Conservation (phyloP, 1,284 basidiomycete species). For the Agaricales sp. region DNA sequence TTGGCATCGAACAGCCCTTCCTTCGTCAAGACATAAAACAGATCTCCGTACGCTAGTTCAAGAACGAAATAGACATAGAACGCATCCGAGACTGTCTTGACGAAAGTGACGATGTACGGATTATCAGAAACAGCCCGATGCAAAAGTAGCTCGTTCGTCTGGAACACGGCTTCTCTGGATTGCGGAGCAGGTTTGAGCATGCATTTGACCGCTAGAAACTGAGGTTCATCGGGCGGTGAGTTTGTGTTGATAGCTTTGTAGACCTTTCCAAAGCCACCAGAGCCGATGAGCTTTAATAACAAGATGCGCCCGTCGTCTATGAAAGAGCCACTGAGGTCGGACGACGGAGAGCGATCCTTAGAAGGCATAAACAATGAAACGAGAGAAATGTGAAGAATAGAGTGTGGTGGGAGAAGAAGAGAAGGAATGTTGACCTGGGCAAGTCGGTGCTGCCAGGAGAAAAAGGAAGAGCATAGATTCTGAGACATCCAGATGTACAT, state of each 20-base stretch:
- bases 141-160: conserved; percentile 49
- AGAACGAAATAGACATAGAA: conserved; percentile 45
- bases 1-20: conserved; percentile 26
- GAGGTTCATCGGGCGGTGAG: conserved; percentile 23
- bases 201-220: conserved; percentile 68
- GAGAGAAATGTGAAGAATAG: conserved; percentile 13
- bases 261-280: conserved; percentile 76
- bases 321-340: conserved; percentile 32
- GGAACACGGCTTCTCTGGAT: conserved; percentile 38
- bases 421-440: conserved; percentile 3
- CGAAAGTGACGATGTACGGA: conserved; percentile 54
- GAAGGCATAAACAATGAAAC: conserved; percentile 27
- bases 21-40: conserved; percentile 40
- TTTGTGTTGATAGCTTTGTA: conserved; percentile 55
- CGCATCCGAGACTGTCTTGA: conserved; percentile 44
- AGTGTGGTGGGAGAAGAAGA: conserved; percentile 9
- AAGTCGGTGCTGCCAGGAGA: conserved; percentile 13
- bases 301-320: conserved; percentile 49
- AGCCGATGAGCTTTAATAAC: conserved; percentile 58
- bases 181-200: conserved; percentile 41
- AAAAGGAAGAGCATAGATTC: conserved; percentile 12
- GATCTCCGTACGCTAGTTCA: conserved; percentile 46
- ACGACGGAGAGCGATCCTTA: conserved; percentile 28
- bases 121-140: conserved; percentile 48
- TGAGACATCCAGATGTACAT: conserved; percentile 8